Evolutionary conservation across 768 basidiomycete genomes (phyloP).

Genomic region (Naganishia kalamii): DNA sequence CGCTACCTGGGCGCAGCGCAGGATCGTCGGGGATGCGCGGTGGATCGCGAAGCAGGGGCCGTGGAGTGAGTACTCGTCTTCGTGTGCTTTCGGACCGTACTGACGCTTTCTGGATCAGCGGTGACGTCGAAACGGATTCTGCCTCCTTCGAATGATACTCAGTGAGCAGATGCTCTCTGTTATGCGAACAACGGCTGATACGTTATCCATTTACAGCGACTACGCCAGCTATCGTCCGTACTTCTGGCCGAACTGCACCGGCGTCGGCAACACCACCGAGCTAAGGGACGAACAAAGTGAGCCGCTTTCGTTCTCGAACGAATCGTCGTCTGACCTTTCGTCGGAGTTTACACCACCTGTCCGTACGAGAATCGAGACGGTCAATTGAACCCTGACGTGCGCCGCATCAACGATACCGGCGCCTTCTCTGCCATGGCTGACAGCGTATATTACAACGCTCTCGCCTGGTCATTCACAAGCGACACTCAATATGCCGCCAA

Average conservation of each 20-base stretch:
- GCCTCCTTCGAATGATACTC: neutral
- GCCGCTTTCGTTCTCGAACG: neutral
- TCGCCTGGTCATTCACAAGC: slow-evolving; percentile 55
- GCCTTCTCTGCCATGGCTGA: slow-evolving; percentile 57
- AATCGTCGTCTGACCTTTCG: neutral
- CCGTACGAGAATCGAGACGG: slow-evolving; percentile 58
- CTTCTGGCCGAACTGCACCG: slow-evolving; percentile 59
- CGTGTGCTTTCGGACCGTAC: no score
- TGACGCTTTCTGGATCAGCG: no score
- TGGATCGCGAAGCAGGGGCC: neutral
- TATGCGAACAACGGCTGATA: neutral
- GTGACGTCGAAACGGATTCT: neutral
- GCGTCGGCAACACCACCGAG: slow-evolving; percentile 57
- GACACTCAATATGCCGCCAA: slow-evolving; percentile 51
- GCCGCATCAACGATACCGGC: slow-evolving; percentile 56
- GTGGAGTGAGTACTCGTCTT: neutral
- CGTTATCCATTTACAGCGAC: slow-evolving; percentile 19
- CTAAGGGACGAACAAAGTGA: slow-evolving; percentile 55
- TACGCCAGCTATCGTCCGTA: slow-evolving; percentile 33
- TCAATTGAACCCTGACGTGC: slow-evolving; percentile 60
- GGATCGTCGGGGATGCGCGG: neutral
- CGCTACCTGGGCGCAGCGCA: neutral
- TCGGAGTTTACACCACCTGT: slow-evolving; percentile 46
- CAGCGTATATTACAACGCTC: slow-evolving; percentile 58
- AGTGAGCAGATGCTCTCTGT: neutral